Base-by-base conservation (phyloP, 768 basidiomycete genomes). In the Auriscalpium microsporum region DNA sequence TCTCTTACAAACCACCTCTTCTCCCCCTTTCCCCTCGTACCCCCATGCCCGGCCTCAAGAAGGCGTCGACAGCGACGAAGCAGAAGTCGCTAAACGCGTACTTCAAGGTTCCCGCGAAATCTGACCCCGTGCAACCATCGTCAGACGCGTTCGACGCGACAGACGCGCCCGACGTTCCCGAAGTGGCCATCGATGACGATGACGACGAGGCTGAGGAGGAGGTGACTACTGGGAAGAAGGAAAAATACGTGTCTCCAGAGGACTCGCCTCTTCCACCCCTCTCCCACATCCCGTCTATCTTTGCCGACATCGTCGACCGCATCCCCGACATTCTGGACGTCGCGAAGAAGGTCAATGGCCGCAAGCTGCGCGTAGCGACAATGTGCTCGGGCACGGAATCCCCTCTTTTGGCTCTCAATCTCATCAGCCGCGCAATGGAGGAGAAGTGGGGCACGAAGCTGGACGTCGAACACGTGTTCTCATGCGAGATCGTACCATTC, bases 321-420 rank as follows among this genome's bases (percentile, higher is more conserved):
- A 78, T 84, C 42, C 80, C 86, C 11, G 73, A 82, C 53, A 81
- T 91, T 58, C 79, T 82, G 64, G 72, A 73, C 2, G 82, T 90
- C 44, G 84, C 80, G 16, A 75, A 84, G 61, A 84, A 75, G 46
- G 71, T 90, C 48, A 69, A 77, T 56, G 92, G 93, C 2, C 81
- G 93, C 56, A 92, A 88, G 64, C 74, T 97, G 67, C 87, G 93
- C 69, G 82, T 97, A 56, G 94, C 93, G 4, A 97, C 94, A 10
- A 97, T 97, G 94, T 96, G 88, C 71, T 95, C 93, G 44, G 94
- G 94, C 23, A 97, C 94, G 7, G 94, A 97, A 66, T 92, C 91
- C 2, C 94, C 94, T 50, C 79, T 97, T 21, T 83, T 96, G 37
- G 94, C 94, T 13, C 75, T 97, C 47, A 86, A 89, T 34, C 72